Base-by-base conservation (phyloP, 108 stramenopile species). In the Craspedostauros australis region DNA sequence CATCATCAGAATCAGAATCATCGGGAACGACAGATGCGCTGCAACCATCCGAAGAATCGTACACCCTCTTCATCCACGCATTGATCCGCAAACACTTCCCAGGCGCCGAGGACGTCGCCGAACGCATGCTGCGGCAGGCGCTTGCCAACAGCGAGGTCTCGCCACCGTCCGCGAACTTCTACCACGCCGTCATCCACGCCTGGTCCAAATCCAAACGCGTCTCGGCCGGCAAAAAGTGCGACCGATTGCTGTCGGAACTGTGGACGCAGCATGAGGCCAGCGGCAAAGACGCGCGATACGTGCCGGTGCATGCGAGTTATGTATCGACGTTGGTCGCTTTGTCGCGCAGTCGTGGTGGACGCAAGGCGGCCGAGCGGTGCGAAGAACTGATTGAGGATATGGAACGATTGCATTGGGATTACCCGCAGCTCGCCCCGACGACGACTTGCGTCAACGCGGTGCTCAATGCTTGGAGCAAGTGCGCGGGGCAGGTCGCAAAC, bases 381-480 rank as follows among this genome's bases (percentile, higher is more conserved):
- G 76, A 82, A 59, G 58, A 29, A 4, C 34, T 82, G 16, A 48
- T 82, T 22, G 34, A 52, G 22, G 65, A 68, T 57, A 82, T 82
- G 81, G 74, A 82, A 48, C 26, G 9, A 12, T 14, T 43, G 4
- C 15, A 46, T 14, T 3, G 0, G 18, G 19, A 46, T 12, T 44
- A 52, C 54, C 57, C 57, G n/a, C 50, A 59, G 0, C 21, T 67
- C 42, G 27, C 54, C 25, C 57, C 57, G 18, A 48, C 58, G 30
- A 49, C 57, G 16, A 36, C 54, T 22, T 32, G 33, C 48, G 57
- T 58, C 28, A 67, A 67, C 39, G 51, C 59, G 25, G 57, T 67
- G 1, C 15, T 67, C 57, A 57, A 57, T 34, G 36, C 55, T 18
- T 52, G 50, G 64, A 48, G 54, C 16, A 56, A 56, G 46, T 52